These are phyloP conservation scores for Penicillium paneum DNA, from an alignment of 2,329 filamentous ascomycete species.

Conservation along the genomic window DNA sequence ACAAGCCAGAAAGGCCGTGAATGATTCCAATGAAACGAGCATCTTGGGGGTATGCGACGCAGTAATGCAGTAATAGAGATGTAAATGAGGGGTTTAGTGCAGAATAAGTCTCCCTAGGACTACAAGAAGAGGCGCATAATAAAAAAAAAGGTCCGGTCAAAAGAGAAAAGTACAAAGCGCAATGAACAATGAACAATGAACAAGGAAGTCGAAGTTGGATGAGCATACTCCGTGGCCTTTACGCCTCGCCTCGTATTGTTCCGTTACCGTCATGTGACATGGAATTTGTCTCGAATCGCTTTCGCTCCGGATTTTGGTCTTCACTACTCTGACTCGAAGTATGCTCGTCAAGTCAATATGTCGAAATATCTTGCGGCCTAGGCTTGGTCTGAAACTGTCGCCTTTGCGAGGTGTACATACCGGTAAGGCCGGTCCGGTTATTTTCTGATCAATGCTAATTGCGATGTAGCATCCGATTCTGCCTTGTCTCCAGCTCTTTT, in stretches of 20 bases:
- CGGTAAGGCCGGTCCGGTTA: constrained; percentile 21
- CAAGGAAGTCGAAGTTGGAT: background rate
- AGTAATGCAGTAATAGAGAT: constrained; percentile 1
- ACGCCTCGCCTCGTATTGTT: constrained; percentile 25
- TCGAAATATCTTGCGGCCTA: constrained; percentile 44
- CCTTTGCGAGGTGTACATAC: constrained; percentile 29
- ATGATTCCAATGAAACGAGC: constrained; percentile 37
- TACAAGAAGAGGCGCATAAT: constrained; percentile 1
- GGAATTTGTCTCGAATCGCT: background rate
- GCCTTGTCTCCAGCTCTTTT: constrained; percentile 55
- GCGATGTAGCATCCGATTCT: constrained; percentile 21
- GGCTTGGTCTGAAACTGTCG: constrained; percentile 28
- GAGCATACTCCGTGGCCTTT: constrained; percentile 35
- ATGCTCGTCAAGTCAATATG: constrained; percentile 48
- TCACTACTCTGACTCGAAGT: constrained; percentile 15
- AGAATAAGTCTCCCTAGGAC: background rate
- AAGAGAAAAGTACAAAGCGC: background rate
- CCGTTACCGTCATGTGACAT: constrained; percentile 13
- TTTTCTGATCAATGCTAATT: constrained; percentile 13
- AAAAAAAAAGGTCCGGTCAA: background rate
- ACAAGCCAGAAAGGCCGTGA: constrained; percentile 41
- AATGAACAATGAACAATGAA: background rate
- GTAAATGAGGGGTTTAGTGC: background rate
- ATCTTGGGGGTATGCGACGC: constrained; percentile 26
- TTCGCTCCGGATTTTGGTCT: background rate